Conservation (phyloP, 2,329 filamentous ascomycete genomes). For the Verticillium dahliae region DNA sequence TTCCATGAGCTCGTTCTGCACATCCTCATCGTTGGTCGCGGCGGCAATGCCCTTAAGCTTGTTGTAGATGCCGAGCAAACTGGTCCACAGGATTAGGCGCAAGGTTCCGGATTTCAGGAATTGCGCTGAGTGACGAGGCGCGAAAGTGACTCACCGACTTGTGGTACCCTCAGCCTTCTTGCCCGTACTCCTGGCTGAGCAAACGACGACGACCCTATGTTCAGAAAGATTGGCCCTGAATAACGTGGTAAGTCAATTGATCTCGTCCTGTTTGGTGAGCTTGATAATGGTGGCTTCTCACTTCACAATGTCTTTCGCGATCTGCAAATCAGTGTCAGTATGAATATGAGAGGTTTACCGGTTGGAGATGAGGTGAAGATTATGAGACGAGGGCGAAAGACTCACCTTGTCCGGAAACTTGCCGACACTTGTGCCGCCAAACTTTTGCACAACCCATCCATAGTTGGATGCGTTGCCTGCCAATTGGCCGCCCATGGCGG, state of each 20-base stretch:
- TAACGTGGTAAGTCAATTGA: conserved; percentile 10
- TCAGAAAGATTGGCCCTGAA: conserved; percentile 53
- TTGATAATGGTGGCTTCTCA: conserved; percentile 19
- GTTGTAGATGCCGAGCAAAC: conserved; percentile 53
- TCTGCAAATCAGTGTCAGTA: conserved; percentile 22
- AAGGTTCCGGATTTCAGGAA: background rate
- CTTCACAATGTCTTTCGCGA: conserved; percentile 65
- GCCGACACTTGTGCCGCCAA: conserved; percentile 90
- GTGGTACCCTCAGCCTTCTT: conserved; percentile 95
- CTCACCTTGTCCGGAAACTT: conserved; percentile 74
- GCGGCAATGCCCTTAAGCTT: conserved; percentile 48
- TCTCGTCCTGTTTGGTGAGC: background rate
- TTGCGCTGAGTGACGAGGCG: background rate
- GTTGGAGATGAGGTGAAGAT: background rate
- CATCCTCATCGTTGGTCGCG: conserved; percentile 43
- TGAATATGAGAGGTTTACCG: background rate
- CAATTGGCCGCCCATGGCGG: conserved; percentile 9
- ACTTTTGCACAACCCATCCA: conserved; percentile 88
- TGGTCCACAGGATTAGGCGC: conserved; percentile 17
- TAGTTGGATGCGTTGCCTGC: conserved; percentile 28
- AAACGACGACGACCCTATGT: conserved; percentile 83
- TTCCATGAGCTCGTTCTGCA: conserved; percentile 47
- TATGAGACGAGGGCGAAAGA: conserved; percentile 5
- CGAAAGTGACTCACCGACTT: conserved; percentile 63
- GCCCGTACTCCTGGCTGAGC: conserved; percentile 88